A percentile compares a stretch with the other conserved stretches of the same genome.
Evolutionary conservation across 805 yeast species (phyloP).

Genomic region (Saccharomycopsis sp.): DNA sequence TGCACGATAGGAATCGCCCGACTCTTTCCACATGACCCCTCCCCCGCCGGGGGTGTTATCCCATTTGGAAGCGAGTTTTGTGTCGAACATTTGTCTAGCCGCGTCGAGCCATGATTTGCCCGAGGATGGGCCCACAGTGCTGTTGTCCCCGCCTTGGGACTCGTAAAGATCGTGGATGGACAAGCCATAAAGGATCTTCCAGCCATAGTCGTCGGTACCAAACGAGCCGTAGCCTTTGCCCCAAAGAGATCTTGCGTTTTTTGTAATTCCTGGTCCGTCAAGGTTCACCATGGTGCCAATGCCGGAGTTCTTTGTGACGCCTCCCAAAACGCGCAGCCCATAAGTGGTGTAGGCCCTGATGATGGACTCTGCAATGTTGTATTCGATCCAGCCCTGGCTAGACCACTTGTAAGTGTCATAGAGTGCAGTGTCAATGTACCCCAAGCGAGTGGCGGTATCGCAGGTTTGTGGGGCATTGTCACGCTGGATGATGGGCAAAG

Average conservation of each 20-base stretch:
- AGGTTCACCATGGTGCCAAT: too few relatives aligned
- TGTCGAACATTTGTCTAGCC: not conserved
- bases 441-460: not conserved
- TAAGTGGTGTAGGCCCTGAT: not conserved
- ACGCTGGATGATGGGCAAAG: not conserved
- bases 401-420: not conserved
- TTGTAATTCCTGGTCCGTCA: too few relatives aligned
- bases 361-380: slow-evolving; percentile 2
- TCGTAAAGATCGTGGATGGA: not conserved
- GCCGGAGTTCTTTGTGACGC: too few relatives aligned
- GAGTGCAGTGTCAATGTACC: not conserved
- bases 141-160: not conserved
- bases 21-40: slow-evolving; percentile 2
- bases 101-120: not conserved
- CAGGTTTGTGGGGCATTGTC: not conserved
- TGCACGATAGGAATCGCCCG: not conserved
- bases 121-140: not conserved
- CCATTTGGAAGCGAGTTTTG: not conserved
- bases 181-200: not conserved
- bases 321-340: too few relatives aligned
- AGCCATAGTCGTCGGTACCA: slow-evolving; percentile 5
- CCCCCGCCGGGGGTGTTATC: slow-evolving; percentile 1
- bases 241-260: not conserved
- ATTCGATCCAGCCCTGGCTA: not conserved
- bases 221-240: not conserved